These are phyloP conservation scores for Iberis pinnata DNA, from an alignment of 345 rosid genomes.

Conservation along the genomic window DNA sequence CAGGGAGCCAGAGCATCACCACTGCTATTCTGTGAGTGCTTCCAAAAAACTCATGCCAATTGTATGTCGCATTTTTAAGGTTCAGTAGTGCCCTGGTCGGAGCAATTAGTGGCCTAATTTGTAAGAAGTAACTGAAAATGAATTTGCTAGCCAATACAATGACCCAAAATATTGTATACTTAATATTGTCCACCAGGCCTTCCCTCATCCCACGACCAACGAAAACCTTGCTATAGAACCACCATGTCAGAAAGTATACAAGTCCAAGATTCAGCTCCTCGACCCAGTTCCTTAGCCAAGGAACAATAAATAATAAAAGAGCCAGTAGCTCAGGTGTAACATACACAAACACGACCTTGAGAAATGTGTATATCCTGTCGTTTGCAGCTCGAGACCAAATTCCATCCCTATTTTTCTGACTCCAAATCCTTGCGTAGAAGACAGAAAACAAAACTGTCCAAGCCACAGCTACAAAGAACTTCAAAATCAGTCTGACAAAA, in stretches of 20 bases:
- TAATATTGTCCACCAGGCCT: slow-evolving; percentile 67
- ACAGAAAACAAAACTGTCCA: slow-evolving; percentile 76
- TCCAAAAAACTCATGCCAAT: slow-evolving; percentile 76
- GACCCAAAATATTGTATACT: slow-evolving; percentile 74
- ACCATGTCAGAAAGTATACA: slow-evolving; percentile 67
- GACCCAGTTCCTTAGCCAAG: slow-evolving; percentile 71
- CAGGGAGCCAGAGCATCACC: slow-evolving; percentile 67
- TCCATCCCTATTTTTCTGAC: slow-evolving; percentile 53
- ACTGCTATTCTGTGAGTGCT: slow-evolving; percentile 52
- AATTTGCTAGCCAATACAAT: slow-evolving; percentile 53
- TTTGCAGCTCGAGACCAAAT: slow-evolving; percentile 57
- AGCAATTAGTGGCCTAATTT: slow-evolving; percentile 62
- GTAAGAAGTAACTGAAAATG: slow-evolving; percentile 70
- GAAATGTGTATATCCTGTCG: slow-evolving; percentile 48
- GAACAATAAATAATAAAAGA: slow-evolving; percentile 57
- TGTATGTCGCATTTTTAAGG: slow-evolving; percentile 20
- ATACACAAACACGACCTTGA: slow-evolving; percentile 56
- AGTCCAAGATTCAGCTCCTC: slow-evolving; percentile 62
- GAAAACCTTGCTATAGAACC: slow-evolving; percentile 73
- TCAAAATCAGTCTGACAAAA: slow-evolving; percentile 70
- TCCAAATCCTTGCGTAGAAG: slow-evolving; percentile 77
- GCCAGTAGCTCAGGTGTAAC: slow-evolving; percentile 71
- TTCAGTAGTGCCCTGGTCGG: slow-evolving; percentile 60
- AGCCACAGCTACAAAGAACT: slow-evolving; percentile 49
- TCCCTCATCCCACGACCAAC: slow-evolving; percentile 92